These are phyloP conservation scores for Leptographium galeiforme DNA, from an alignment of 2,329 filamentous ascomycete species.

Conservation along the genomic window DNA sequence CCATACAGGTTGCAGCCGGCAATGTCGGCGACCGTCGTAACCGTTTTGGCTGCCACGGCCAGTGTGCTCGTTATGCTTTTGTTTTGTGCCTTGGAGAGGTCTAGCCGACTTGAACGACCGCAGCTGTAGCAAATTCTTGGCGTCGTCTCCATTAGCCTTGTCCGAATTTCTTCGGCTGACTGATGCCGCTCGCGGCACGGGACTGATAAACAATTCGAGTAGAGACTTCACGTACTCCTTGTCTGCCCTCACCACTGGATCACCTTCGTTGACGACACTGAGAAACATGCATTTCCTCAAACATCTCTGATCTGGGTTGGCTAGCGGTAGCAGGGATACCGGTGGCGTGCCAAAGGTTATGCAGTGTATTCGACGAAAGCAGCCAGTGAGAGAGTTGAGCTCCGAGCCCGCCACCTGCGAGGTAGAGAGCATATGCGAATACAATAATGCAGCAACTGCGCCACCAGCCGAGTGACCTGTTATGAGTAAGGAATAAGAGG, in stretches of 20 bases:
- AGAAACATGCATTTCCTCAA: conserved; percentile 60
- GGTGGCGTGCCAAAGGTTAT: conserved; percentile 78
- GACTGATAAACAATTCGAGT: conserved; percentile 54
- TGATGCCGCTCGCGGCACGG: conserved; percentile 17
- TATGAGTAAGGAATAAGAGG: conserved; percentile 59
- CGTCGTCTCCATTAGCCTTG: neutral
- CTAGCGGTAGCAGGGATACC: conserved; percentile 55
- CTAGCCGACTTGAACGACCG: neutral
- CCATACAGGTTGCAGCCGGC: conserved; percentile 37
- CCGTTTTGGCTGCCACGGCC: neutral
- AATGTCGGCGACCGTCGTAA: neutral
- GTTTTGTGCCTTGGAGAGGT: neutral
- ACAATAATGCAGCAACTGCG: conserved; percentile 67
- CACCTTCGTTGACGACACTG: conserved; percentile 74
- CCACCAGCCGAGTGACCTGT: conserved; percentile 82
- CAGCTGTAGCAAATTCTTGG: neutral
- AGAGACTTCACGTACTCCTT: conserved; percentile 61
- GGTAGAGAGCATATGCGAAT: conserved; percentile 63
- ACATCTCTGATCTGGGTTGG: conserved; percentile 36
- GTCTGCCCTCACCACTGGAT: conserved; percentile 66
- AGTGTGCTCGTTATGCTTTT: conserved; percentile 1
- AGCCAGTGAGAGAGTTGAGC: conserved; percentile 52
- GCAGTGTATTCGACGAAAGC: conserved; percentile 71
- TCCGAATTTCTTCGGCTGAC: neutral
- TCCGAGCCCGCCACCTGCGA: conserved; percentile 46